Evolutionary conservation across 2,329 filamentous ascomycete species (phyloP).

Genomic region (Penicillium sp.): DNA sequence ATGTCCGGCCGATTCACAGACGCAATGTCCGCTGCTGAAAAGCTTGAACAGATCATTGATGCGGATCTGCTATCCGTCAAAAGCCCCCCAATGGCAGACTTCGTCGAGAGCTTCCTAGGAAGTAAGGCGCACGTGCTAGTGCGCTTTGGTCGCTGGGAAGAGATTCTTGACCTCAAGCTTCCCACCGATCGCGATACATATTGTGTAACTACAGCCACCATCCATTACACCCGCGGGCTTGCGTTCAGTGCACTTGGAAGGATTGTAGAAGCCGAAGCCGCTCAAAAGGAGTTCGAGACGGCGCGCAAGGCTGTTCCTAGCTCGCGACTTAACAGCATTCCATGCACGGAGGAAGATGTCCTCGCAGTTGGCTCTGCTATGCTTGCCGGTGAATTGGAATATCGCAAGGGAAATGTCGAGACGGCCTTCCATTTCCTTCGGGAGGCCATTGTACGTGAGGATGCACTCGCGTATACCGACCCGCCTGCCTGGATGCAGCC

Average conservation of each 20-base stretch:
- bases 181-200: constrained; percentile 45
- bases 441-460: constrained; percentile 54
- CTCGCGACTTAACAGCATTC: constrained; percentile 61
- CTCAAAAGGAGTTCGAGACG: constrained; percentile 40
- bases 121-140: constrained; percentile 62
- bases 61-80: constrained; percentile 40
- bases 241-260: constrained; percentile 54
- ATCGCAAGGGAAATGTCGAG: constrained; percentile 54
- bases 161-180: constrained; percentile 52
- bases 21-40: constrained; percentile 13
- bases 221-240: constrained; percentile 60
- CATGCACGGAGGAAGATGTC: constrained; percentile 49
- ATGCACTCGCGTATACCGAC: constrained; percentile 60
- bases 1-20: constrained; percentile 14
- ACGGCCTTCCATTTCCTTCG: constrained; percentile 53
- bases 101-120: constrained; percentile 63
- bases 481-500: constrained; percentile 74
- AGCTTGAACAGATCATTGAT: constrained; percentile 10
- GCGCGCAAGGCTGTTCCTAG: constrained; percentile 41
- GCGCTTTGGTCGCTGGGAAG: constrained; percentile 65
- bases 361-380: constrained; percentile 56
- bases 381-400: constrained; percentile 66
- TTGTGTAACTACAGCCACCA: constrained; percentile 60
- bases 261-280: constrained; percentile 47
- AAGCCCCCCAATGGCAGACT: constrained; percentile 70